Evolutionary conservation across 805 yeast species (phyloP), one percentile per base, ranked within the genome.

Genomic region (Diddensiella transvaalensis): DNA sequence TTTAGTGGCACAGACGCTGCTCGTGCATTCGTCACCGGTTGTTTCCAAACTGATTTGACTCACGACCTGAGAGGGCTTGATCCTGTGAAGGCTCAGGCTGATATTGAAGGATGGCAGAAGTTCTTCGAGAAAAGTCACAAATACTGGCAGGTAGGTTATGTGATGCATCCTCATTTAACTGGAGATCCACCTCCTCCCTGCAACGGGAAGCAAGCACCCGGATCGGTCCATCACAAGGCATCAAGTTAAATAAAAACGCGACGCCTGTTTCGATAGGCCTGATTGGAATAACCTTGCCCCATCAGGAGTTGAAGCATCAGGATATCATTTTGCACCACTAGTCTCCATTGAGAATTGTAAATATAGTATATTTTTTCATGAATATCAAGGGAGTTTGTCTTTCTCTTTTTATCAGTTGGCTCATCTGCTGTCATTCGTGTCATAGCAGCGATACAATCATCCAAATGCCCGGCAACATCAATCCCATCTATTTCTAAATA

Each of bases 1-100:
- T 75, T 85, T 57, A 74, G 82, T 26, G 93, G 91, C 1, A 67
- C 67, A 38, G 93, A 85, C 62, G 77, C 80, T 35, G 82, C 88
- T 2, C 67, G 90, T 23, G 85, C 84, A 17, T 82, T 76, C 57
- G 81, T 77, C 2, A 84, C 87, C 1, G 90, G 90, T 2, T 84
- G 89, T 57, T 79, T 85, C 50, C 61, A 65, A 36, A 78, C 76
- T 29, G 84, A 84, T 57, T 72, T 73, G 51, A 83, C 90, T 0
- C 74, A 78, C 61, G 91, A 85, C 60, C 63, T 85, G 38, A 65
- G 90, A 30, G 88, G 83, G 0, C 64, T 84, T 19, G 79, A 77
- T 48, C 56, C 57, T 3, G 64, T 63, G 2, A 70, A 69, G 29
- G 78, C 74, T 0, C 55, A 52, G 2, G 47, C 51, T 2, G 76